Evolutionary conservation across 2,329 filamentous ascomycete genomes (phyloP), one percentile per base, ranked within the genome.

Genomic region (Neofusicoccum sp.): DNA sequence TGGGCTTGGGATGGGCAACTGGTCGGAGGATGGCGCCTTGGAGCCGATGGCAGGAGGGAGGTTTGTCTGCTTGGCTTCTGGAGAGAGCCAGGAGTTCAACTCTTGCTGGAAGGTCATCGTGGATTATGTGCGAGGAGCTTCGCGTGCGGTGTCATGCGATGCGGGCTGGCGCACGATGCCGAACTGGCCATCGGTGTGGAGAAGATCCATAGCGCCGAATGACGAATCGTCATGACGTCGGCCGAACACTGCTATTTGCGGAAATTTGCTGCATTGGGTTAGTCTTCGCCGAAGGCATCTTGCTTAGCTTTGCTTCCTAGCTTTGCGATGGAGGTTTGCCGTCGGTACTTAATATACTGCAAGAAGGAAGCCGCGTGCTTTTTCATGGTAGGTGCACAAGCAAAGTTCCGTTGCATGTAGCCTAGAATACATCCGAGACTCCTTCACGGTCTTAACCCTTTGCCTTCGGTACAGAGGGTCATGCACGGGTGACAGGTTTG

Each of bases 11-110:
- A 89, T 74, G 6, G 72, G 71, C 5, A 91, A 76, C 64, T 81
- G 79, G 31, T 79, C 67, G 33, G 84, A 81, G 5, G 78, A 79
- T 1, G 88, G 88, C 1, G 87, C 87, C 65, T 80, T 78, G 37
- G 80, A 73, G 65, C 85, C 87, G 34, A 86, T 76, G 59, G 79
- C 73, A 8, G 86, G 87, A 9, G 78, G 69, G 1, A 81, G 74
- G 4, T 79, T 77, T 9, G 67, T 67, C 12, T 70, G 49, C 41
- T 73, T 59, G 45, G 64, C 65, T 16, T 67, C 64, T 63, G 77
- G 76, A 3, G 73, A 72, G 66, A 76, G 73, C 78, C 79, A 81
- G 59, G 78, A 81, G 64, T 67, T 69, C 56, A 80, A 69, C 64
- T 81, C 79, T 66, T 73, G 74, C 63, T 73, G 71, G 67, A 74